Evolutionary conservation across 2,329 filamentous ascomycete species (phyloP), one percentile per base, ranked within the genome.

Genomic region (Aspergillus carbonarius): DNA sequence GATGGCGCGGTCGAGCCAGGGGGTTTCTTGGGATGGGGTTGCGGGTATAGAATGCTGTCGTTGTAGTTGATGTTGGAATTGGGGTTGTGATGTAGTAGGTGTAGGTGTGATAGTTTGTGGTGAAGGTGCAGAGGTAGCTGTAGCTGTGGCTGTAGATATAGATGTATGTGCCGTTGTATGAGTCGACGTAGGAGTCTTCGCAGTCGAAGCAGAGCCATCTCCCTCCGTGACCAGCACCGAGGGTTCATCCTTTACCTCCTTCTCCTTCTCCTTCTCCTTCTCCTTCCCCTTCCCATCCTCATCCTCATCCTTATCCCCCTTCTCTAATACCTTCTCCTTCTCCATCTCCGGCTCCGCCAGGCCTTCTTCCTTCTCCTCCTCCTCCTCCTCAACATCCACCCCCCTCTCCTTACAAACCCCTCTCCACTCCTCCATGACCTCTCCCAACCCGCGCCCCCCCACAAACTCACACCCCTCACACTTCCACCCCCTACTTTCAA

Each of bases 1-100:
- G 64, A 96, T 96, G 37, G 88, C 84, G 62, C 90, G 85, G 74
- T 96, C 93, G 17, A 96, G 81, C 89, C 91, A 96, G 12, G 86
- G 77, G 1, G 88, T 84, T 15, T 90, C 83, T 59, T 57, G 53
- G n/a, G 50, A 53, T 30, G 39, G 23, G 2, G 44, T 4, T 12
- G 44, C 15, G 1, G 25, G 8, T 5, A 15, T 12, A 50, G 49
- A 55, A 55, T 53, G 53, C 79, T 84, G 27, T 84, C 81, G 54
- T 80, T 72, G 58, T 72, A 68, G 54, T 4, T 23, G 35, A 10
- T 9, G 12, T 27, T 42, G 35, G 12, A 8, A 23, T 17, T 40
- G 35, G 30, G 23, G 34, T 30, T 52, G 59, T 27, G 8, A 18
- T 12, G 39, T 23, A 42, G 65, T 37, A 12, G 53, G 42, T 42